Conservation (phyloP, 1,284 basidiomycete species). For the Kalmanozyma brasiliensis region DNA sequence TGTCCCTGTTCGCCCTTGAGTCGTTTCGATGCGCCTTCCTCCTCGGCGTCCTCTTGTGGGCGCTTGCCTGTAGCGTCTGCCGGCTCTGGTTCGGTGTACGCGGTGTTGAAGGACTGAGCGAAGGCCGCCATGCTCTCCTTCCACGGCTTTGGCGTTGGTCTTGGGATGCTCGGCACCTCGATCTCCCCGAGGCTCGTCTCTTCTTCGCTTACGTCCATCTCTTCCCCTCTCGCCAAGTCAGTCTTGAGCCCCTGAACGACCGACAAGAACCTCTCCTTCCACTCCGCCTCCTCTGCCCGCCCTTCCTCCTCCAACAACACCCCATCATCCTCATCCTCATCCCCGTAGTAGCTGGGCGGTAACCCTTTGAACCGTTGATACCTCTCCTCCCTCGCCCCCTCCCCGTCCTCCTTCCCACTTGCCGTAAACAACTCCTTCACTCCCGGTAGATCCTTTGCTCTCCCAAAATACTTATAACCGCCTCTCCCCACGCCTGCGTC, state of each 20-base stretch:
- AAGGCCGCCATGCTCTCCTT: slow-evolving; percentile 27
- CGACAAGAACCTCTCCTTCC: slow-evolving; percentile 73
- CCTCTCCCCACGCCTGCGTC: slow-evolving; percentile 82
- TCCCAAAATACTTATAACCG: slow-evolving; percentile 99
- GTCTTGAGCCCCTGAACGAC: slow-evolving; percentile 9
- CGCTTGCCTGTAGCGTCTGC: neutral
- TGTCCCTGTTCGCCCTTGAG: slow-evolving; percentile 13
- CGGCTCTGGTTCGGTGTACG: slow-evolving; percentile 10
- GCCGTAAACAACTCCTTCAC: slow-evolving; percentile 88
- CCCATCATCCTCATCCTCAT: slow-evolving; percentile 84
- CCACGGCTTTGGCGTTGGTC: slow-evolving; percentile 51
- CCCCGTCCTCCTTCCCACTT: slow-evolving; percentile 83
- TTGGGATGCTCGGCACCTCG: slow-evolving; percentile 46
- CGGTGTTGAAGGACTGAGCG: neutral
- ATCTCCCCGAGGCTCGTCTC: slow-evolving; percentile 26
- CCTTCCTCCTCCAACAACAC: slow-evolving; percentile 71
- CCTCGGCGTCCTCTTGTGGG: slow-evolving; percentile 1
- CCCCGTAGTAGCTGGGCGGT: slow-evolving; percentile 89
- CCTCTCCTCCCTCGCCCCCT: slow-evolving; percentile 75
- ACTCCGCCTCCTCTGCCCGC: slow-evolving; percentile 69
- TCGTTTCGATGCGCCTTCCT: slow-evolving; percentile 7
- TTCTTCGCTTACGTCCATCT: slow-evolving; percentile 18
- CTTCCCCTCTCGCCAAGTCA: slow-evolving; percentile 6
- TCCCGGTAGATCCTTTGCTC: slow-evolving; percentile 94
- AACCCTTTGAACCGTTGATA: slow-evolving; percentile 91